Percentiles rank a stretch among this genome's conserved stretches.
Conservation (phyloP, 2,329 filamentous ascomycete species). For the Thelonectria blattea region DNA sequence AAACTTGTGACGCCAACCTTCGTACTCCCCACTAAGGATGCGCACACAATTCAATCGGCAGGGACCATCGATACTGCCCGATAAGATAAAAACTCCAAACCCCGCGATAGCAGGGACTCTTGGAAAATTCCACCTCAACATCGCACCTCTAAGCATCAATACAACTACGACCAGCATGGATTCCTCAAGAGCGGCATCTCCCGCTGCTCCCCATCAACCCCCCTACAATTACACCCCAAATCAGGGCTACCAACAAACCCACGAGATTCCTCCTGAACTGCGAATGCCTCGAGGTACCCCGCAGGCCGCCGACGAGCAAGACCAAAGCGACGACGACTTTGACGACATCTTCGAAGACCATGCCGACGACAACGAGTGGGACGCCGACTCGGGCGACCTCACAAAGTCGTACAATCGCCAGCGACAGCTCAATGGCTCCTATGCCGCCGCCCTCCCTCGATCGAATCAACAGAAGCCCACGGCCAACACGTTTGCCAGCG, state of each 20-base stretch:
- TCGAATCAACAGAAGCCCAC: constrained; percentile 80
- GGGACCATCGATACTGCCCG: background rate
- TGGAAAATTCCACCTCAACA: constrained; percentile 11
- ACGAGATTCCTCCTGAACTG: constrained; percentile 43
- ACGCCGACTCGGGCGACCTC: constrained; percentile 68
- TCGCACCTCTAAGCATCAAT: background rate
- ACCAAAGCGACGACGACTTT: constrained; percentile 32
- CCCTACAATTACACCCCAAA: constrained; percentile 52
- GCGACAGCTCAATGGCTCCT: constrained; percentile 63
- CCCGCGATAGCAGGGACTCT: constrained; percentile 17
- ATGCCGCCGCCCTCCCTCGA: constrained; percentile 63
- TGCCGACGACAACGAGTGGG: constrained; percentile 68
- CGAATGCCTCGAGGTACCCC: constrained; percentile 38
- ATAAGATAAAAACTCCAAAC: constrained; percentile 25
- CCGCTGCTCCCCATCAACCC: constrained; percentile 52
- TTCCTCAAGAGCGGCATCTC: constrained; percentile 35
- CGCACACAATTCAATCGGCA: background rate
- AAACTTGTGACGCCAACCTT: no score
- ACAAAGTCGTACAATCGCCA: constrained; percentile 92
- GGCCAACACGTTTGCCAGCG: constrained; percentile 77
- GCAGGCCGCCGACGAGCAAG: constrained; percentile 29
- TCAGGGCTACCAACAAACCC: constrained; percentile 50
- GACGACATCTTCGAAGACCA: constrained; percentile 48
- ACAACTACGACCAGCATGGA: constrained; percentile 28
- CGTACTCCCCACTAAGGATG: constrained; percentile 6